Evolutionary conservation across 2,329 filamentous ascomycete species (phyloP), one percentile per base, ranked within the genome.

Genomic region (Aotearoamyces nothofagi): DNA sequence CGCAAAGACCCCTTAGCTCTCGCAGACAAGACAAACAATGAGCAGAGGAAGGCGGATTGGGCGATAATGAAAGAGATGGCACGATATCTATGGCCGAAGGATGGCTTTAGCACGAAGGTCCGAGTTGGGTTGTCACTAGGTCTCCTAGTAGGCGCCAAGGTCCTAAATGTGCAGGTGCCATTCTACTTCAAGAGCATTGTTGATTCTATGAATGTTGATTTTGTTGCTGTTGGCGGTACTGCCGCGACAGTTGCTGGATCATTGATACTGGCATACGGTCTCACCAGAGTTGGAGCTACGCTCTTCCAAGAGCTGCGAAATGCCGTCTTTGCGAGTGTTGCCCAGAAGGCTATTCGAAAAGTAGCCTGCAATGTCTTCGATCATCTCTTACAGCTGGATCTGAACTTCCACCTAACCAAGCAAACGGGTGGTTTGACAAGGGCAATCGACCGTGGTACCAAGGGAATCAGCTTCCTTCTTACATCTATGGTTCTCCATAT

Each of bases 151-250:
- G 82, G 86, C 34, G 83, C 84, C 49, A 98, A 98, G 65, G 72
- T 92, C 27, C 63, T 98, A 46, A 98, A 96, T 53, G 90, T 98
- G 10, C 84, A 98, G 58, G 83, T 98, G 26, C 90, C 90, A 0
- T 98, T 98, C 51, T 98, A 94, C 62, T 98, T 98, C 63, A 96
- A 96, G 63, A 86, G 61, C 53, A 96, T 98, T 39, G 82, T 98
- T 23, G 92, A 98, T 53, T 75, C 82, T 12, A 93, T 98, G 83
- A 98, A 98, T 52, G 69, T 98, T 41, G 90, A 98, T 53, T 76
- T 93, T 49, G 68, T 71, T n/a, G 66, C 78, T 10, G 58, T 81
- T 5, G 87, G 84, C n/a, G 86, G 84, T 5, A 93, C 84, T 0
- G 86, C 83, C 15, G 80, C 77, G 29, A 84, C 83, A 0, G 77